phyloP scores from a whole-genome alignment of 371 early-diverging fungal species.

The Actinomucor elegans region DNA sequence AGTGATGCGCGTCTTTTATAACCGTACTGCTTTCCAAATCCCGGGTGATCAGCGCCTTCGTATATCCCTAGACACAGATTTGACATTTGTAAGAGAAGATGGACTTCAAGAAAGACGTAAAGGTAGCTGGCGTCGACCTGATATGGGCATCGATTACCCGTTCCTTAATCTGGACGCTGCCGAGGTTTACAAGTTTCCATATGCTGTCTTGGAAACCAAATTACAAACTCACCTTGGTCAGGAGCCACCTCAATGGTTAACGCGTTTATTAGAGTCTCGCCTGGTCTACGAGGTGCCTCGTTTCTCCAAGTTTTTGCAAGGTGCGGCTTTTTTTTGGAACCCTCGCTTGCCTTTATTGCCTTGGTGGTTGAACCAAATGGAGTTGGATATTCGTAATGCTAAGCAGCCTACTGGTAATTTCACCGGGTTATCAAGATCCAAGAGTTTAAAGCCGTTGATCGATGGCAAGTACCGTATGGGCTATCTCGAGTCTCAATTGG shows the following conservation, averaged over 20 bases:
- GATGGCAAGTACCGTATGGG: slow-evolving; percentile 48
- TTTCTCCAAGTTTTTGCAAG: slow-evolving; percentile 98
- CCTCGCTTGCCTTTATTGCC: slow-evolving; percentile 85
- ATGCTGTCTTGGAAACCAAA: slow-evolving; percentile 72
- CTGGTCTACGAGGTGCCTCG: slow-evolving; percentile 97
- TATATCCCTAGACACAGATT: slow-evolving; percentile 96
- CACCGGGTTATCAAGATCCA: slow-evolving; percentile 37
- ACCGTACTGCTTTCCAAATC: slow-evolving; percentile 98
- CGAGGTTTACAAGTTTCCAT: slow-evolving; percentile 46
- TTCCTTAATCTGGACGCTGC: slow-evolving; percentile 80
- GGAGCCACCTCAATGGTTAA: slow-evolving; percentile 94
- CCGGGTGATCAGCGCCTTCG: slow-evolving; percentile 96
- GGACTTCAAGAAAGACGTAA: slow-evolving; percentile 58
- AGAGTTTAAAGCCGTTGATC: slow-evolving; percentile 44
- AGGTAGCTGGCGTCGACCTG: slow-evolving; percentile 89
- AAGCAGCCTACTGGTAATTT: slow-evolving; percentile 30
- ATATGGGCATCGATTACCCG: slow-evolving; percentile 86
- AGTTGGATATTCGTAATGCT: slow-evolving; percentile 82
- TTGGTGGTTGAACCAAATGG: slow-evolving; percentile 95
- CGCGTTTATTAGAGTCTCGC: slow-evolving; percentile 82
- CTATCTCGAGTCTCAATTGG: slow-evolving; percentile 46
- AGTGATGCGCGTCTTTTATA: slow-evolving; percentile 92
- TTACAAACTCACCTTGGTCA: slow-evolving; percentile 92
- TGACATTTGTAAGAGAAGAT: slow-evolving; percentile 97
- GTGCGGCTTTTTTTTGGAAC: slow-evolving; percentile 88